Evolutionary conservation across 2,329 filamentous ascomycete species (phyloP), one percentile per base, ranked within the genome.

Genomic region (Ophidiomyces ophidiicola): DNA sequence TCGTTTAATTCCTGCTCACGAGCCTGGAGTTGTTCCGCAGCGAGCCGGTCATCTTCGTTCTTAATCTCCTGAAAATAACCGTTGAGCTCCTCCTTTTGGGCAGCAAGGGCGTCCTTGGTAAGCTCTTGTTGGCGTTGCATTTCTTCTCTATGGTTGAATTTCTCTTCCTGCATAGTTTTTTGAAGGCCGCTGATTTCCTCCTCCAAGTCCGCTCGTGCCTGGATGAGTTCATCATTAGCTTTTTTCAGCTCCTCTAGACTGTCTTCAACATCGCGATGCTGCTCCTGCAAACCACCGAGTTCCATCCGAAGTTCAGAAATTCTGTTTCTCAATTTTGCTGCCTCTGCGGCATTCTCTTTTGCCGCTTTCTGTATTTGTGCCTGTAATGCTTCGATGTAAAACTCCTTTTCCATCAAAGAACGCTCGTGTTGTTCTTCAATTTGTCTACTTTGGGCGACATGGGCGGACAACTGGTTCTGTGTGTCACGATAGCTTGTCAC

Each of bases 381-480:
- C 40, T 68, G 68, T 44, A 74, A 48, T 10, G 64, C 60, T 44
- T 67, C 63, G 39, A 74, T 70, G 46, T 73, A 68, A 36, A 60
- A 64, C 33, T 74, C 69, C 49, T 72, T 72, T 37, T 62, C 61
- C 53, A 66, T 64, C 24, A 72, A 50, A 20, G 62, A 63, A 44
- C 71, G 66, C 34, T 69, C 62, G 44, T 72, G 67, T 43, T 71
- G 66, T 29, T 55, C 56, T 43, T 66, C 60, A 14, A 66, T 58
- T 42, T 70, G 62, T 39, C 65, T 68, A 44, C 69, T 63, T 35
- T 69, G 57, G 20, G 66, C 63, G 44, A 71, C 69, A 11, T 67
- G 61, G 21, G 62, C 59, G 19, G 60, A 62, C 7, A 72, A 58
- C 48, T 70, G 67, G 36, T 56, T 64, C 41, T 71, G 66, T 2